Evolutionary conservation across 208 protist genomes (phyloP).

Genomic region (Tritrichomonas musculus): DNA sequence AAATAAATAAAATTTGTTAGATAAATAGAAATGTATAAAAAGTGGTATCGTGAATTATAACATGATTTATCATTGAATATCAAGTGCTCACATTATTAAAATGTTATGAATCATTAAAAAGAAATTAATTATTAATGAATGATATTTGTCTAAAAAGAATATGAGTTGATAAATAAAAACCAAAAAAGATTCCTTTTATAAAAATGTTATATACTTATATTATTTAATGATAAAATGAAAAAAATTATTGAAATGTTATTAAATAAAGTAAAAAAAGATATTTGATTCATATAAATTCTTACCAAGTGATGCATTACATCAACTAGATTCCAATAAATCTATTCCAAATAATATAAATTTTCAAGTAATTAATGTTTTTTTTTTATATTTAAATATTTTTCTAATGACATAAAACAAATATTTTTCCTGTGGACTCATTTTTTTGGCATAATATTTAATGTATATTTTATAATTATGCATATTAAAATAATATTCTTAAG

Average conservation of each 20-base stretch:
- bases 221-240: not conserved
- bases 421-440: too few relatives aligned
- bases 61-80: too few relatives aligned
- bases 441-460: too few relatives aligned
- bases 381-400: not conserved
- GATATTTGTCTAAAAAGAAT: not conserved
- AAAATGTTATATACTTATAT: not conserved
- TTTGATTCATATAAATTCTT: not conserved
- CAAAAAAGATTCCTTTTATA: not conserved
- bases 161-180: not conserved
- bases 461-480: too few relatives aligned
- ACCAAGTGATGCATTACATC: not conserved
- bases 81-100: too few relatives aligned
- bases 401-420: not conserved
- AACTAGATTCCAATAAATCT: not conserved
- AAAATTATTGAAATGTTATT: not conserved
- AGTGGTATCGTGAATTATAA: too few relatives aligned
- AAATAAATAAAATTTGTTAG: too few relatives aligned
- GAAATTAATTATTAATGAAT: not conserved
- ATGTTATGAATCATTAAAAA: not conserved
- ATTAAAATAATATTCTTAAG: too few relatives aligned
- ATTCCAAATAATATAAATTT: not conserved
- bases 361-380: not conserved
- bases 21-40: too few relatives aligned
- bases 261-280: not conserved